phyloP scores from a whole-genome alignment of 2,329 filamentous ascomycete genomes.

The Arthrobotrys entomopaga region DNA sequence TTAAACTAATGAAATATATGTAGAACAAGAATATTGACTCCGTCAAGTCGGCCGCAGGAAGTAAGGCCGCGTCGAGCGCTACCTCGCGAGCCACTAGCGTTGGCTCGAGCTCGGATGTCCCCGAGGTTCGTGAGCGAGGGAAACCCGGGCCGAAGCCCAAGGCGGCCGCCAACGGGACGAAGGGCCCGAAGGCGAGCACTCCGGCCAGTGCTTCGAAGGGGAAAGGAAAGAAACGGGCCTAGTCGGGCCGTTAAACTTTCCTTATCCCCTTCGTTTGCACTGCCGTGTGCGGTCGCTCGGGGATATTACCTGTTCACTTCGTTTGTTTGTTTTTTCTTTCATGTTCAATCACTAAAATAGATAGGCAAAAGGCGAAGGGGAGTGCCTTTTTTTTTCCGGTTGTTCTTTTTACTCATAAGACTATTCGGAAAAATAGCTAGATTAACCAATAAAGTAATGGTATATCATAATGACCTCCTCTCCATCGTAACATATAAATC shows the following conservation, averaged over 20 bases:
- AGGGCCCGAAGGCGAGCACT: slow-evolving; percentile 52
- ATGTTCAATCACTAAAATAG: slow-evolving; percentile 1
- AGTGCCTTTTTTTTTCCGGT: slow-evolving; percentile 12
- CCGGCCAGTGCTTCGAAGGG: slow-evolving; percentile 38
- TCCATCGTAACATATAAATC: no score
- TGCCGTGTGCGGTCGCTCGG: background rate
- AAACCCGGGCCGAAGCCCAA: slow-evolving; percentile 54
- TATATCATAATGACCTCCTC: no score
- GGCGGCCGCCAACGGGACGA: slow-evolving; percentile 34
- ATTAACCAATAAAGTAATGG: no score
- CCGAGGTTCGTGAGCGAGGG: slow-evolving; percentile 61
- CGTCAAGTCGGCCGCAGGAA: slow-evolving; percentile 76
- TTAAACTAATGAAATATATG: slow-evolving; percentile 21
- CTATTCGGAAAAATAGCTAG: background rate
- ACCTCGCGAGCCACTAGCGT: slow-evolving; percentile 90
- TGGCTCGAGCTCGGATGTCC: slow-evolving; percentile 72
- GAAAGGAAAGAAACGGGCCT: slow-evolving; percentile 50
- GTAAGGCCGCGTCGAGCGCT: slow-evolving; percentile 78
- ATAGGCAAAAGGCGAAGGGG: slow-evolving; percentile 19
- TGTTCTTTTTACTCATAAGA: background rate
- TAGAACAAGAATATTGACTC: slow-evolving; percentile 95
- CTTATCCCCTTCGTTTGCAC: background rate
- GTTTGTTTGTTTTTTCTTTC: slow-evolving; percentile 9
- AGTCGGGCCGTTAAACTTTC: background rate
- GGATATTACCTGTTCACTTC: slow-evolving; percentile 1